Conservation (phyloP, 148 eudicot genomes). For the Nepenthes gracilis region DNA sequence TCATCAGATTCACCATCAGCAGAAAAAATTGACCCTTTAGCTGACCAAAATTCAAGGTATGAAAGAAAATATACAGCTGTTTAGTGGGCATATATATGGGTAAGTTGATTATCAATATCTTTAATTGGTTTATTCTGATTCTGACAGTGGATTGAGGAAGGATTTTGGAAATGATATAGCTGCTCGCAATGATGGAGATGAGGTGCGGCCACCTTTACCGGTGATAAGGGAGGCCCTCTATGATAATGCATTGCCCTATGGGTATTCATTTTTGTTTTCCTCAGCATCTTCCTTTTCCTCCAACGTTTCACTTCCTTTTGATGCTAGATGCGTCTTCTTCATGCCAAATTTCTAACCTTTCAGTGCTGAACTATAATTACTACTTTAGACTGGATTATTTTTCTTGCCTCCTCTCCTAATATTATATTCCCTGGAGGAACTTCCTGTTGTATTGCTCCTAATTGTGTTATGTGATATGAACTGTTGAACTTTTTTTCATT, state of each 20-base stretch:
- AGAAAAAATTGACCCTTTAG: slow-evolving; percentile 21
- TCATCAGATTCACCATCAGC: slow-evolving; percentile 27
- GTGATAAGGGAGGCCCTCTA: slow-evolving; percentile 90
- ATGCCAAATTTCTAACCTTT: too few species aligned
- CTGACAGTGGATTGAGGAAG: slow-evolving; percentile 30
- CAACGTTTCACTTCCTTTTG: too few species aligned
- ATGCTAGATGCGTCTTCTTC: too few species aligned
- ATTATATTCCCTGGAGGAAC: too few species aligned
- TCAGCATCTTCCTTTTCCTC: neutral
- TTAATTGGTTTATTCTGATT: slow-evolving; percentile 5
- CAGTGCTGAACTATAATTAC: too few species aligned
- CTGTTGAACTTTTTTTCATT: too few species aligned
- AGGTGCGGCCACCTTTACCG: slow-evolving; percentile 82
- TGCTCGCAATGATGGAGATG: slow-evolving; percentile 29
- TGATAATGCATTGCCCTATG: slow-evolving; percentile 43
- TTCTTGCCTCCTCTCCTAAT: too few species aligned
- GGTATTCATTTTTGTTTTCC: slow-evolving; percentile 24
- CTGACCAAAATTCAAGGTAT: slow-evolving; percentile 46
- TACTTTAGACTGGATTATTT: too few species aligned
- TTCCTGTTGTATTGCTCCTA: too few species aligned
- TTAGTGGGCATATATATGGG: neutral
- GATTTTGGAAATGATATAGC: slow-evolving; percentile 18
- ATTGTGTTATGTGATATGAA: too few species aligned
- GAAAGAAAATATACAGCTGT: neutral
- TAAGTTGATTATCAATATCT: neutral